Base-by-base conservation (phyloP, 1,139 yeast genomes). In the Candida sp. region DNA sequence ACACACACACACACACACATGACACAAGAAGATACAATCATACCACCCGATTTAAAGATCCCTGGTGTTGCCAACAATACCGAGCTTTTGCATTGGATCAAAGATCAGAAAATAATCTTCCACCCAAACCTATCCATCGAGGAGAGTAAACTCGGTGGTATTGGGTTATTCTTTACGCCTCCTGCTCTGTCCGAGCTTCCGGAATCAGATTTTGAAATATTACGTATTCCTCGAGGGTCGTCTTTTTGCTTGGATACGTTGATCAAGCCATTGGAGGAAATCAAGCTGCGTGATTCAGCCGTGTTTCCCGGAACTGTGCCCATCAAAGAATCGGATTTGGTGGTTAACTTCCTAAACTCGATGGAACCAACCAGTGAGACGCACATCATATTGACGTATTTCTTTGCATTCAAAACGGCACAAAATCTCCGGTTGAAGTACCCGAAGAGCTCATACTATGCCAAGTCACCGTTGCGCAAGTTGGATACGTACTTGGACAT, bases 171-270 rank as follows among this genome's bases (percentile, higher is more conserved):
- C 50, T 65, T 63, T 42, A 56, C 59, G 7, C 42, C 58, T n/a
- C 35, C 39, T 6, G 49, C 31, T 3, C 46, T 37, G 7, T 48
- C 42, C 17, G 42, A 47, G 3, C 31, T 42, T 22, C 49, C 53
- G 3, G 62, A 58, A 3, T 52, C 53, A 52, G 55, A 55, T 61
- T 27, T 44, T 60, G 54, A 68, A 42, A 60, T 77, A n/a, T 57
- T 78, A 39, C 59, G 80, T 46, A 65, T 79, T 3, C 82, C 83
- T 0, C 50, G 59, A 8, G 26, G 27, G 0, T 46, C 65, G 1
- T 63, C 72, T 0, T 65, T 74, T 44, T 74, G 71, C 54, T 63
- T 70, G 26, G 53, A 58, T 46, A 60, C 60, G 3, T 63, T 79
- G 23, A 58, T 80, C 35, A 64, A 65, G 1, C 45, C 68, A 44